Base-by-base conservation (phyloP, 139 green algal genomes). In the Eudorina sp. region DNA sequence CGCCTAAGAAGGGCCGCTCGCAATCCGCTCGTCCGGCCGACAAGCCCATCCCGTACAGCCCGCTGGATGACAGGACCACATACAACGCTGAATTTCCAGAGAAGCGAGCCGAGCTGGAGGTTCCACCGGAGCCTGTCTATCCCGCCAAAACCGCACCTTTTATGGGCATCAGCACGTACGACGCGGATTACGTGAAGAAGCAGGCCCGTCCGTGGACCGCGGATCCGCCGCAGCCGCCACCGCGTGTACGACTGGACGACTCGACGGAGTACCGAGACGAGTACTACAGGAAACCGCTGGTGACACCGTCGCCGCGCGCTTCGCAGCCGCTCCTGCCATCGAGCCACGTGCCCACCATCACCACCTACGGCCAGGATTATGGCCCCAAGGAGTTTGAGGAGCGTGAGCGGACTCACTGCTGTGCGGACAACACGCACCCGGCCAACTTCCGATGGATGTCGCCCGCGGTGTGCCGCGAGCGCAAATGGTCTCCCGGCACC, bases 331-430 rank as follows among this genome's bases (percentile, higher is more conserved):
- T 88, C 27, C 48, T 88, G 68, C 83, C 83, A 2, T 58, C n/a
- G 62, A 80, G 60, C 27, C 83, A 88, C 68, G 68, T 81, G 48
- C n/a, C 48, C 68, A 88, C 66, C 46, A 82, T 82, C 53, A 88
- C 83, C 29, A 88, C 83, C 23, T 88, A 88, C 25, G 83, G 68
- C 7, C 40, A 45, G 16, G 83, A 88, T 46, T 88, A 88, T 51
- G 68, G 72, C 48, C 83, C 83, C 0, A 72, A 74, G 83, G 48
- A 45, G 1, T 88, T 88, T 34, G 68, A 88, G 9, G 3, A 0
- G 48, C 83, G 68, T 8, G 40, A 88, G 64, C 6, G 51, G 34
- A 4, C 9, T 0, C 1, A 53, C 25, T 88, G 83, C 68, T 88
- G 83, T 46, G 83, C 81, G 38, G 36, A 82, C 38, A 31, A 53